A percentile compares a stretch with the other conserved stretches of the same genome.
These are phyloP conservation scores for Iberis pinnata DNA, from an alignment of 345 rosid species.

Conservation along the genomic window DNA sequence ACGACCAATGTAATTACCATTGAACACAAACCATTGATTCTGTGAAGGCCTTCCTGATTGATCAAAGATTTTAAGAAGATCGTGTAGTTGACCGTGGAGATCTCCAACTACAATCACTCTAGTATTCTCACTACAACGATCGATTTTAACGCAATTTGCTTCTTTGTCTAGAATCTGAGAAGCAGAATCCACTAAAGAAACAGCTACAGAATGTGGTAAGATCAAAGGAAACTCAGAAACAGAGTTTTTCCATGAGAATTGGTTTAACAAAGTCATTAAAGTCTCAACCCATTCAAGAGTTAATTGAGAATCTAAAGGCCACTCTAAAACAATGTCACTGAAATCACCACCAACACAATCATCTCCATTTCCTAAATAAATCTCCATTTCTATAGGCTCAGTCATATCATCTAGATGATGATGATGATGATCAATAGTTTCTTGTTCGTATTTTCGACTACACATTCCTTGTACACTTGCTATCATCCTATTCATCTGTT, in stretches of 20 bases:
- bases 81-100: conserved; percentile 39
- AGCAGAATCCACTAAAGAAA: conserved; percentile 31
- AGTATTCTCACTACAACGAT: conserved; percentile 16
- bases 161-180: conserved; percentile 34
- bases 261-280: conserved; percentile 31
- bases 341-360: conserved; percentile 22
- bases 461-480: conserved; percentile 30
- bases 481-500: conserved; percentile 23
- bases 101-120: conserved; percentile 41
- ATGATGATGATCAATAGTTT: conserved; percentile 24
- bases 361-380: conserved; percentile 31
- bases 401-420: conserved; percentile 21
- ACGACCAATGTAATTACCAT: conserved; percentile 38
- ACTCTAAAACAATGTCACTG: conserved; percentile 27
- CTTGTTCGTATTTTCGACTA: conserved; percentile 32
- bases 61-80: conserved; percentile 38
- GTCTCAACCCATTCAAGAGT: conserved; percentile 34
- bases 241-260: conserved; percentile 34
- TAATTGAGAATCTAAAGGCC: conserved; percentile 36
- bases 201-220: conserved; percentile 31
- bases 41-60: conserved; percentile 40
- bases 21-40: conserved; percentile 31
- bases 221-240: conserved; percentile 24
- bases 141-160: conserved; percentile 32
- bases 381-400: conserved; percentile 31